These are phyloP conservation scores for Eudorina sp. DNA, from an alignment of 139 green algal genomes.

Conservation along the genomic window DNA sequence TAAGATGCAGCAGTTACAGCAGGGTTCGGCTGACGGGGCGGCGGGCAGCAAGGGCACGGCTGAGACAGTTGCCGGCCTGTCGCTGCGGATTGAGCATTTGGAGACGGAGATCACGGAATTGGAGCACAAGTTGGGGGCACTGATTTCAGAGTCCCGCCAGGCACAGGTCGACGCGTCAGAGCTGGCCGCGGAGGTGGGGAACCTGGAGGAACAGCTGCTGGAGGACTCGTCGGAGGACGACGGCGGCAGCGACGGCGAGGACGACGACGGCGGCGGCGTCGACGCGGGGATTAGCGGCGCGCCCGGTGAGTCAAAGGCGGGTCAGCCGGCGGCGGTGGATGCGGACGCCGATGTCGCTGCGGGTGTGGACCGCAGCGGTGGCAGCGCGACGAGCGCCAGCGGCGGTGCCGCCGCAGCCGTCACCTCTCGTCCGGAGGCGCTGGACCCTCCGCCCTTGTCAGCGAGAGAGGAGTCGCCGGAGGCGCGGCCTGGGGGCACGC, in stretches of 20 bases:
- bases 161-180: neutral
- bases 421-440: neutral
- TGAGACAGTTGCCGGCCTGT: constrained; percentile 36
- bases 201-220: constrained; percentile 38
- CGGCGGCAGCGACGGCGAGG: neutral
- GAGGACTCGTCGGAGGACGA: constrained; percentile 23
- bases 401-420: neutral
- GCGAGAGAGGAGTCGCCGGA: neutral
- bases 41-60: neutral
- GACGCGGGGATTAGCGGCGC: neutral
- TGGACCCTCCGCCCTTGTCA: no score
- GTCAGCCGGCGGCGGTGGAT: neutral
- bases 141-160: neutral
- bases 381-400: neutral
- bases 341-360: neutral
- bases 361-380: neutral
- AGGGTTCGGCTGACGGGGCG: neutral
- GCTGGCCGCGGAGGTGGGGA: neutral
- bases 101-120: constrained; percentile 46
- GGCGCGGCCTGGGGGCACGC: no score
- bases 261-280: neutral
- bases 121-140: constrained; percentile 3
- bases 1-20: neutral
- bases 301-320: neutral
- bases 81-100: constrained; percentile 34